A percentile compares a stretch with the other conserved stretches of the same genome.
Evolutionary conservation across 805 yeast genomes (phyloP).

Genomic region (Cyberlindnera mrakii): DNA sequence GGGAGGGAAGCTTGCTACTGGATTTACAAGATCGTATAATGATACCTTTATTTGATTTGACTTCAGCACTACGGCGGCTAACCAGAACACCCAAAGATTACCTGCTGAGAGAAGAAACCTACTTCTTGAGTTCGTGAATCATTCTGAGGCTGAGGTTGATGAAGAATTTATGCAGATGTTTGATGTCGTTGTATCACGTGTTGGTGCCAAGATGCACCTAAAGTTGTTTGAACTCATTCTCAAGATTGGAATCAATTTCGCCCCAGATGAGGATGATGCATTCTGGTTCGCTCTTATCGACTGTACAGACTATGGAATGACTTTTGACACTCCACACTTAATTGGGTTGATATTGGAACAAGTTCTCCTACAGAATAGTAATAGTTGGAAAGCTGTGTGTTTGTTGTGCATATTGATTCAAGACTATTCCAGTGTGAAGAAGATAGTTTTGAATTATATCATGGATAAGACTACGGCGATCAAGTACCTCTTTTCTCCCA

Average conservation of each 20-base stretch:
- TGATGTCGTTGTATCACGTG: slow-evolving; percentile 4
- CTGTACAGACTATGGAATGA: slow-evolving; percentile 18
- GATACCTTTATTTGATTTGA: not conserved
- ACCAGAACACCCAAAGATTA: slow-evolving; percentile 4
- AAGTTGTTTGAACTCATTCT: slow-evolving; percentile 17
- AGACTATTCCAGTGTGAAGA: slow-evolving; percentile 13
- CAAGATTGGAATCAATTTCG: slow-evolving; percentile 19
- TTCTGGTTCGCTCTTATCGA: slow-evolving; percentile 21
- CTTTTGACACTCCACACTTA: slow-evolving; percentile 12
- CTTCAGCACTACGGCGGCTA: slow-evolving; percentile 9
- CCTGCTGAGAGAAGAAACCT: slow-evolving; percentile 3
- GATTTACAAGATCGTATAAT: not conserved
- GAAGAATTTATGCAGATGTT: slow-evolving; percentile 9
- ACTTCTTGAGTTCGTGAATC: slow-evolving; percentile 8
- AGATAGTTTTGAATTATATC: not conserved
- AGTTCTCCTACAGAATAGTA: slow-evolving; percentile 3
- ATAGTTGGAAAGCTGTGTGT: slow-evolving; percentile 25
- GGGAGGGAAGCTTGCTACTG: not conserved
- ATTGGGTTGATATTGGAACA: slow-evolving; percentile 9
- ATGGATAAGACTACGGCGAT: not conserved
- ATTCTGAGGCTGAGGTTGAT: slow-evolving; percentile 5
- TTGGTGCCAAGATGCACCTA: slow-evolving; percentile 11
- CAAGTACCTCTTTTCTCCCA: slow-evolving; percentile 2
- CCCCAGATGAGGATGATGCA: slow-evolving; percentile 9
- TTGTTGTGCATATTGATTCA: slow-evolving; percentile 20